Conservation (phyloP, 441 rosid genomes). For the Euphorbia schlechtendalii region DNA sequence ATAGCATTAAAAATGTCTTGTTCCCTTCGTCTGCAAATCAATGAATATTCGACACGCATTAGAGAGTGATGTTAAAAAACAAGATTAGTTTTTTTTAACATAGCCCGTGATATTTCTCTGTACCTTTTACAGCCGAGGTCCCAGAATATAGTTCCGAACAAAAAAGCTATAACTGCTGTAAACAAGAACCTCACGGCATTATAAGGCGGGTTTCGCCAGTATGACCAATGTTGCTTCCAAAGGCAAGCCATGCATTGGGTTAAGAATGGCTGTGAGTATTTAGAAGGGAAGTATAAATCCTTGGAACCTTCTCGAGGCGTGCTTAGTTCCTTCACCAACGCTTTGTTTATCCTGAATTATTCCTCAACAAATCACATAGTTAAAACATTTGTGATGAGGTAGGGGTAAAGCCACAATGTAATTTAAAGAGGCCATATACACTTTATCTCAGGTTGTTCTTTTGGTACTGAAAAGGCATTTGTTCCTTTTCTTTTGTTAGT, state of each 20-base stretch:
- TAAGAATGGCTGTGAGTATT: slow-evolving; percentile 37
- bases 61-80: background rate
- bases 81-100: background rate
- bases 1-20: slow-evolving; percentile 70
- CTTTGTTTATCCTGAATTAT: slow-evolving; percentile 49
- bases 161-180: slow-evolving; percentile 43
- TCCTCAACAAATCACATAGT: background rate
- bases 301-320: slow-evolving; percentile 35
- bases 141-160: slow-evolving; percentile 68
- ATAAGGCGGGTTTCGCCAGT: slow-evolving; percentile 57
- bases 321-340: slow-evolving; percentile 39
- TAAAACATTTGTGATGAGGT: background rate
- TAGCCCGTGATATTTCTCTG: background rate
- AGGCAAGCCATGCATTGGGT: slow-evolving; percentile 51
- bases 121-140: slow-evolving; percentile 49
- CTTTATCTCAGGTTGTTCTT: too few species aligned
- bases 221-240: slow-evolving; percentile 55
- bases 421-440: too few species aligned
- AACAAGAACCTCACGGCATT: slow-evolving; percentile 42
- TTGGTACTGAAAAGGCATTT: too few species aligned
- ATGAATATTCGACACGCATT: background rate
- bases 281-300: slow-evolving; percentile 42
- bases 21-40: slow-evolving; percentile 32
- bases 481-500: background rate
- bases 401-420: too few species aligned